phyloP scores from a whole-genome alignment of 1,284 basidiomycete species.

The Abortiporus biennis region DNA sequence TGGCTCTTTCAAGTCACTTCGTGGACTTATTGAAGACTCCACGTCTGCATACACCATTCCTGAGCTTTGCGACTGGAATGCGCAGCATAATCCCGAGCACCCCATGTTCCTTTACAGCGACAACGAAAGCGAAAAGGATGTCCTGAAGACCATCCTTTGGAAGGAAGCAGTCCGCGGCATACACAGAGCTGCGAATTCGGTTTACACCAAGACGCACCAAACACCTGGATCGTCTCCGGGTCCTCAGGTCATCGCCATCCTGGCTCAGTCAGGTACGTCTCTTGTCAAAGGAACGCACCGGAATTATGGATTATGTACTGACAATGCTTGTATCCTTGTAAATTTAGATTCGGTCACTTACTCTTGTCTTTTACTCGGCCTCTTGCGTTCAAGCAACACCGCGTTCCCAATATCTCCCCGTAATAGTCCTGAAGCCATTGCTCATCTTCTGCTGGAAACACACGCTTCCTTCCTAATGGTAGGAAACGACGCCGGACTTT shows the following conservation, averaged over 20 bases:
- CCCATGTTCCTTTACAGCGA: slow-evolving; percentile 23
- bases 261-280: slow-evolving; percentile 10
- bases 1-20: no score
- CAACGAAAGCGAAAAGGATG: no score
- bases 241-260: slow-evolving; percentile 10
- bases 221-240: background rate
- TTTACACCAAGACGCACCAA: background rate
- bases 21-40: slow-evolving; percentile 5
- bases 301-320: no score
- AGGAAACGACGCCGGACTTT: slow-evolving; percentile 20
- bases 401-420: slow-evolving; percentile 34
- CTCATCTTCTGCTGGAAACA: slow-evolving; percentile 27
- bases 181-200: slow-evolving; percentile 9
- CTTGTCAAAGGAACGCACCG: no score
- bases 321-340: background rate
- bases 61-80: slow-evolving; percentile 27
- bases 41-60: slow-evolving; percentile 12
- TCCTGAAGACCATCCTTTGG: slow-evolving; percentile 9
- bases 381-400: slow-evolving; percentile 22
- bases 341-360: slow-evolving; percentile 28
- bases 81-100: slow-evolving; percentile 19
- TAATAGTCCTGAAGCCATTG: slow-evolving; percentile 29
- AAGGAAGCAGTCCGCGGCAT: slow-evolving; percentile 7
- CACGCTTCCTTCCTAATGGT: slow-evolving; percentile 22
- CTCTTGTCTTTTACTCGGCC: slow-evolving; percentile 21